These are phyloP conservation scores for Brassica nigra DNA, from an alignment of 345 rosid species.

Conservation along the genomic window DNA sequence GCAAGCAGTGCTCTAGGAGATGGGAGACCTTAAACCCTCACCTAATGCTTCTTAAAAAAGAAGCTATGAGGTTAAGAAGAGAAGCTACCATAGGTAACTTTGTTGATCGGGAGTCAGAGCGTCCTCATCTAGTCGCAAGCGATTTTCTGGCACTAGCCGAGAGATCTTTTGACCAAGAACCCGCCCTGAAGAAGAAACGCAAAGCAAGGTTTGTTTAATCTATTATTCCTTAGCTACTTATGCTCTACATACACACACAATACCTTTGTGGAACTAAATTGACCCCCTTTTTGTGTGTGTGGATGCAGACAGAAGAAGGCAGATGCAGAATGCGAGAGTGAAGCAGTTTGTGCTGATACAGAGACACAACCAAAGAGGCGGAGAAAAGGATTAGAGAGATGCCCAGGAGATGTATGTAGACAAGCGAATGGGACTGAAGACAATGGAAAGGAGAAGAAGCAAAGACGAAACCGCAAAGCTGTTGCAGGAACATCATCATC, in stretches of 20 bases:
- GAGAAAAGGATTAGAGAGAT: conserved; percentile 7
- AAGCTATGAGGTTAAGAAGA: conserved; percentile 52
- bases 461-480: conserved; percentile 2
- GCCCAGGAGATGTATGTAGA: conserved; percentile 8
- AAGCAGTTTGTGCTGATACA: background rate
- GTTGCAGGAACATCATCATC: conserved; percentile 4
- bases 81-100: conserved; percentile 55
- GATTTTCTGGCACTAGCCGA: conserved; percentile 52
- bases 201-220: conserved; percentile 49
- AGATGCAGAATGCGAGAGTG: conserved; percentile 12
- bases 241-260: background rate
- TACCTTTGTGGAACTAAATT: conserved; percentile 7
- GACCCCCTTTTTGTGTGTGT: background rate
- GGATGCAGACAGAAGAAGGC: conserved; percentile 33
- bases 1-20: conserved; percentile 72
- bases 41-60: conserved; percentile 52
- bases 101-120: conserved; percentile 56
- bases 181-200: conserved; percentile 40
- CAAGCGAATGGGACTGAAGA: conserved; percentile 15
- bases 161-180: conserved; percentile 36
- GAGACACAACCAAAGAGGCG: conserved; percentile 26
- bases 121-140: conserved; percentile 56
- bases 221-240: background rate
- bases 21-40: conserved; percentile 67
- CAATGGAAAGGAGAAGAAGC: conserved; percentile 18